These are phyloP conservation scores for Ensete ventricosum DNA, from an alignment of 176 grass and related monocot genomes.

Conservation along the genomic window DNA sequence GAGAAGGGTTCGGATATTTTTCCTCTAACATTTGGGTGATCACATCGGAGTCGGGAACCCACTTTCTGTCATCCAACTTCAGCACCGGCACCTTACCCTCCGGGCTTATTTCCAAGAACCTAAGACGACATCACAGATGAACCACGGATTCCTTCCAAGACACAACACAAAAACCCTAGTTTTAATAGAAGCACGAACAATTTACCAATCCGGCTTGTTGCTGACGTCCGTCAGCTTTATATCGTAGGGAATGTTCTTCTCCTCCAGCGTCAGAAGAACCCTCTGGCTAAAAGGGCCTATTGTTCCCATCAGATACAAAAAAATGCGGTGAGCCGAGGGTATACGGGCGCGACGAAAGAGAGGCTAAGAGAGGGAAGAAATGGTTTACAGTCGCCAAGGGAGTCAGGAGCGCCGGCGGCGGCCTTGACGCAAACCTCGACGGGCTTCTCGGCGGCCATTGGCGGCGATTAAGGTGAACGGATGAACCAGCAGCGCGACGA, in stretches of 20 bases:
- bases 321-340: background rate
- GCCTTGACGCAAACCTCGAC: slow-evolving; percentile 70
- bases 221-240: slow-evolving; percentile 54
- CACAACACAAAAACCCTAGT: background rate
- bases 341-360: background rate
- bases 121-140: background rate
- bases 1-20: slow-evolving; percentile 21
- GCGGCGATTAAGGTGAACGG: background rate
- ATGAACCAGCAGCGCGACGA: too few species aligned
- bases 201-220: slow-evolving; percentile 81
- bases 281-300: slow-evolving; percentile 72
- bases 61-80: slow-evolving; percentile 8
- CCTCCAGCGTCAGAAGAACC: slow-evolving; percentile 76
- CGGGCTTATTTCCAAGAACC: slow-evolving; percentile 25
- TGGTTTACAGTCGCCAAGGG: slow-evolving; percentile 59
- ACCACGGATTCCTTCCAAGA: background rate
- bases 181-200: background rate
- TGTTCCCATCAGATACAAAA: background rate
- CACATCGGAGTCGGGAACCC: slow-evolving; percentile 21
- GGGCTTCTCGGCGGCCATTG: slow-evolving; percentile 7
- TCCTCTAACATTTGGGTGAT: slow-evolving; percentile 25
- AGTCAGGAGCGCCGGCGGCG: slow-evolving; percentile 48
- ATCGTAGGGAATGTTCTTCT: slow-evolving; percentile 77
- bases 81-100: slow-evolving; percentile 28
- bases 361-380: background rate